These are phyloP conservation scores for Zymoseptoria passerinii DNA, from an alignment of 2,329 filamentous ascomycete species.

Conservation along the genomic window DNA sequence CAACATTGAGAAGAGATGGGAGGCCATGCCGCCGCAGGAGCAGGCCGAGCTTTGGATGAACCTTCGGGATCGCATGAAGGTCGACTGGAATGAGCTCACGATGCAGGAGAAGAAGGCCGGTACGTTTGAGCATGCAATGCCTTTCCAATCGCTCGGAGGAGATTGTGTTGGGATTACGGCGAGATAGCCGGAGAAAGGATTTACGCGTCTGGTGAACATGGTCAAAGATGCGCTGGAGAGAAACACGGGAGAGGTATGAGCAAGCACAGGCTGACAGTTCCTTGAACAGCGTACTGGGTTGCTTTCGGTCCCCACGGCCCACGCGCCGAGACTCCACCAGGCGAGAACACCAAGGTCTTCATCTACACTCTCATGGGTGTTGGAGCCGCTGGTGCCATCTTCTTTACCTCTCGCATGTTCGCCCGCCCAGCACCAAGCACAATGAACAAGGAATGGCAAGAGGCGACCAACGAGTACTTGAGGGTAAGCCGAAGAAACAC, in stretches of 20 bases:
- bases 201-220: neutral
- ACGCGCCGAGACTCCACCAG: slow-evolving; percentile 71
- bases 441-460: slow-evolving; percentile 96
- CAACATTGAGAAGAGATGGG: slow-evolving; percentile 99
- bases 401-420: slow-evolving; percentile 62
- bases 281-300: slow-evolving; percentile 82
- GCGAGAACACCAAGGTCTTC: slow-evolving; percentile 72
- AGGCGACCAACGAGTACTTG: slow-evolving; percentile 87
- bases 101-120: slow-evolving; percentile 98
- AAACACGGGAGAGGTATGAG: neutral
- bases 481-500: slow-evolving; percentile 54
- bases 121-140: slow-evolving; percentile 14
- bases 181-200: neutral
- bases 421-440: slow-evolving; percentile 68
- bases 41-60: slow-evolving; percentile 99
- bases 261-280: slow-evolving; percentile 14
- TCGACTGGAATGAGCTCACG: slow-evolving; percentile 90
- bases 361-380: slow-evolving; percentile 64
- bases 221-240: neutral
- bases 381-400: slow-evolving; percentile 59
- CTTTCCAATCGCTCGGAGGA: neutral
- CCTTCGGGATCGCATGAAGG: slow-evolving; percentile 97
- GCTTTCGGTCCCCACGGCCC: slow-evolving; percentile 95
- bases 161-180: neutral
- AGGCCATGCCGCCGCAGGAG: slow-evolving; percentile 94